Percentiles rank a stretch among this genome's conserved stretches.
Conservation (phyloP, 2,329 filamentous ascomycete species). For the Trichoderma sp. region DNA sequence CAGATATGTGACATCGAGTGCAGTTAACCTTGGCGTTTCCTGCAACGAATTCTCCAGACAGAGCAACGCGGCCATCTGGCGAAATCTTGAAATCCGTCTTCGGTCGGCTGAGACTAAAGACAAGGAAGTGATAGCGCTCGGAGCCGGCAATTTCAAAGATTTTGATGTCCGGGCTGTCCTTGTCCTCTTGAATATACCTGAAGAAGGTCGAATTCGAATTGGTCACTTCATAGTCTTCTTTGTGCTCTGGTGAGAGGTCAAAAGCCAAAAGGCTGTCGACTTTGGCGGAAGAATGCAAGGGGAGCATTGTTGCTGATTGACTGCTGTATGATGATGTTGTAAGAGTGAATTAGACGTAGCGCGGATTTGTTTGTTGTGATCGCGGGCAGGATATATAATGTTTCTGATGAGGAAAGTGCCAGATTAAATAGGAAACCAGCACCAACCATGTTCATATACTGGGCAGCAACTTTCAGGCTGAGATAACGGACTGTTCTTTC, state of each 20-base stretch:
- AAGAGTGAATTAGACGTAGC: not conserved
- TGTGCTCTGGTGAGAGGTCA: not conserved
- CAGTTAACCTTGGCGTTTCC: not conserved
- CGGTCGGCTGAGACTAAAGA: not conserved
- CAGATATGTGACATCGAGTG: not conserved
- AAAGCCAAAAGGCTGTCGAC: not conserved
- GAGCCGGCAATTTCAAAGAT: not conserved
- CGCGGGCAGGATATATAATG: not conserved
- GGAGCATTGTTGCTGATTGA: not conserved
- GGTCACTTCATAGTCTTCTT: not conserved
- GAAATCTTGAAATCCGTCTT: not conserved
- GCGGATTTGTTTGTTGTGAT: not conserved
- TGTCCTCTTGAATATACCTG: not conserved
- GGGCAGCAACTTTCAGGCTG: not conserved
- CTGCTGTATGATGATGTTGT: not conserved
- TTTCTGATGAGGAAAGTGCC: not conserved
- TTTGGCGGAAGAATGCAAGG: not conserved
- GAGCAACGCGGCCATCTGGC: not conserved
- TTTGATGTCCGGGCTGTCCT: not conserved
- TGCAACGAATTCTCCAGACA: not conserved
- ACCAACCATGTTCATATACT: not conserved
- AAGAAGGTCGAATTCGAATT: not conserved
- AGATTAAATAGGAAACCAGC: not conserved
- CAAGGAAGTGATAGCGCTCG: not conserved
- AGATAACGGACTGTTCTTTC: not conserved